Conservation (phyloP, 2,329 filamentous ascomycete species). For the Salinomyces thailandicus region DNA sequence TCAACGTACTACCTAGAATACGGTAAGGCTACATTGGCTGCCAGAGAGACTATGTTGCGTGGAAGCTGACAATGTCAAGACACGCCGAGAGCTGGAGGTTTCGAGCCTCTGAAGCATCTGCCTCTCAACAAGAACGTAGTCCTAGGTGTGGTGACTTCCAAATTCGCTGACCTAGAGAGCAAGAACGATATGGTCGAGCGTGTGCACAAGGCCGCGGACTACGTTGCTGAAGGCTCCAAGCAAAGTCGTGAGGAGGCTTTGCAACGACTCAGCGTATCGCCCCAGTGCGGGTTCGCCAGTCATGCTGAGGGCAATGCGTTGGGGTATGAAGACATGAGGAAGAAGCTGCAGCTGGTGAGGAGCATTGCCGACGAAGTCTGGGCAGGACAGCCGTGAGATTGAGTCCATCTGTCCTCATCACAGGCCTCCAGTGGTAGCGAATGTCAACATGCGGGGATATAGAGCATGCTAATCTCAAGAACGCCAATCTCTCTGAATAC, state of each 20-base stretch:
- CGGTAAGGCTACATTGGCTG: constrained; percentile 1
- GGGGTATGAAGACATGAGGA: constrained; percentile 58
- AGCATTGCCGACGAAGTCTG: constrained; percentile 64
- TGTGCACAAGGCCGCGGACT: constrained; percentile 47
- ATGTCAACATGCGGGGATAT: too few species aligned
- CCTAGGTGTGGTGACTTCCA: constrained; percentile 37
- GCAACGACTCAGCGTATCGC: constrained; percentile 56
- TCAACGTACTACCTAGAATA: constrained; percentile 31
- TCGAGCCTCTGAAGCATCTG: constrained; percentile 36
- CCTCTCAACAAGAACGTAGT: constrained; percentile 39
- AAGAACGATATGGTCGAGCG: constrained; percentile 38
- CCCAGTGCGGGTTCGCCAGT: constrained; percentile 51
- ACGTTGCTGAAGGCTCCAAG: constrained; percentile 57
- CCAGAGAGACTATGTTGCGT: not conserved
- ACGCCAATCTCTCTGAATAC: too few species aligned
- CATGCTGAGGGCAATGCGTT: constrained; percentile 64
- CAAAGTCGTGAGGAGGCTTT: constrained; percentile 53
- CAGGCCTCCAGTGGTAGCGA: too few species aligned
- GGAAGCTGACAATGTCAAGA: constrained; percentile 16
- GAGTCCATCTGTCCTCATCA: too few species aligned
- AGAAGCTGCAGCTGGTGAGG: constrained; percentile 60
- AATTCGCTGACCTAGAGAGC: constrained; percentile 37
- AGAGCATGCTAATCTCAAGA: too few species aligned
- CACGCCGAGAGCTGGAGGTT: constrained; percentile 38
- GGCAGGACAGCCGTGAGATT: constrained; percentile 42